Evolutionary conservation across 2,329 filamentous ascomycete species (phyloP).

Genomic region (Arthrocladium fulminans): DNA sequence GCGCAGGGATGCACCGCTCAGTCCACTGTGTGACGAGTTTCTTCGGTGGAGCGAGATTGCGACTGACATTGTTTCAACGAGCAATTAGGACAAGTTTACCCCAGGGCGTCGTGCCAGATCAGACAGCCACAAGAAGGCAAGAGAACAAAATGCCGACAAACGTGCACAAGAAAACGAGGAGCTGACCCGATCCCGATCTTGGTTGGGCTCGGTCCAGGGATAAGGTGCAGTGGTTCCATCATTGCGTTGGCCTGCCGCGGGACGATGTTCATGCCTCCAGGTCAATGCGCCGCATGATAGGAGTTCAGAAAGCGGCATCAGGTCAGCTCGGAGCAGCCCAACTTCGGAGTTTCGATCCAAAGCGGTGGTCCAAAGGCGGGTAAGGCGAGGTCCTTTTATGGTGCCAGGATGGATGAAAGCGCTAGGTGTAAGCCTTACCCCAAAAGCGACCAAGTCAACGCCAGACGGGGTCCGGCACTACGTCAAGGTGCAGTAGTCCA

Average conservation of each 20-base stretch:
- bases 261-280: neutral
- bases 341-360: neutral
- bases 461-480: neutral
- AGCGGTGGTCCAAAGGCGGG: neutral
- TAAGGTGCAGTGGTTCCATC: neutral
- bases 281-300: neutral
- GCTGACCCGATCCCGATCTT: no score
- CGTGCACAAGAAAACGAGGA: no score
- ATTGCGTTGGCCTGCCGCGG: neutral
- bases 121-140: no score
- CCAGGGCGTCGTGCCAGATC: no score
- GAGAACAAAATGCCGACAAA: no score
- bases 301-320: neutral
- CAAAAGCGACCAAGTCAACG: neutral
- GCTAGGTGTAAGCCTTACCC: neutral
- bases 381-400: neutral
- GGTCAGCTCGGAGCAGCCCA: no score
- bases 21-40: no score
- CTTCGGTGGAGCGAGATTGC: no score
- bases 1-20: no score
- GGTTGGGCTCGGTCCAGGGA: no score
- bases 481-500: conserved; percentile 3
- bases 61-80: no score
- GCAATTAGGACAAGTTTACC: no score
- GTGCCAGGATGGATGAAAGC: neutral